These are phyloP conservation scores for Papiliotrema terrestris DNA, from an alignment of 1,284 basidiomycete species.

Conservation along the genomic window DNA sequence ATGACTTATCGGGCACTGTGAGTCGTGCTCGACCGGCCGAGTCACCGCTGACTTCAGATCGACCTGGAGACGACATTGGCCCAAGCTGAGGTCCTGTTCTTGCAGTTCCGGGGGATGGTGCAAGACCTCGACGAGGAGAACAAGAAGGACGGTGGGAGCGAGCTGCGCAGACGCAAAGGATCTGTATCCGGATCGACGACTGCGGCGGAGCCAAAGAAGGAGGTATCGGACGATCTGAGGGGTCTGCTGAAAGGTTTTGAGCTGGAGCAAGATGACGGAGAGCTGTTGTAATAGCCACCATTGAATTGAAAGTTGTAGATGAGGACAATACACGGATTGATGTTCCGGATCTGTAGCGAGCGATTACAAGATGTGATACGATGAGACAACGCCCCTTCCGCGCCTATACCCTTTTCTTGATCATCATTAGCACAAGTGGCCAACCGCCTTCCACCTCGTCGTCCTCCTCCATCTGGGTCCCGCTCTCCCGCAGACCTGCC, in stretches of 20 bases:
- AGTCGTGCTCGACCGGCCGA: no score
- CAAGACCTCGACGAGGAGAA: constrained; percentile 67
- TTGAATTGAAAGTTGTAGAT: no score
- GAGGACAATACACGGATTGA: no score
- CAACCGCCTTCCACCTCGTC: constrained; percentile 63
- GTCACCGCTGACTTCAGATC: constrained; percentile 52
- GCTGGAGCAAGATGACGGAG: not conserved
- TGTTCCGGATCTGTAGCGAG: no score
- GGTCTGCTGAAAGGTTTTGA: constrained; percentile 12
- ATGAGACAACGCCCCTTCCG: not conserved
- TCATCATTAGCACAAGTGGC: constrained; percentile 66
- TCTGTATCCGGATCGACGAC: not conserved
- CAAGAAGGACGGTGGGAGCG: constrained; percentile 10
- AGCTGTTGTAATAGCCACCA: no score
- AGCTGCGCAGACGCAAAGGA: constrained; percentile 7
- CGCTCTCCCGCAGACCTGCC: constrained; percentile 47
- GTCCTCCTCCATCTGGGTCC: constrained; percentile 29
- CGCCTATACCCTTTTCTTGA: constrained; percentile 39
- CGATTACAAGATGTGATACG: no score
- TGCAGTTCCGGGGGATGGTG: constrained; percentile 56
- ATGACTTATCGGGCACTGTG: constrained; percentile 81
- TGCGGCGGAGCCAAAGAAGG: constrained; percentile 3
- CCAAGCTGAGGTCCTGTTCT: constrained; percentile 89
- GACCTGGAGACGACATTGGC: constrained; percentile 86
- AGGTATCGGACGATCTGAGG: constrained; percentile 16